Conservation (phyloP, 805 yeast species). For the Cyberlindnera samutprakarnensis region DNA sequence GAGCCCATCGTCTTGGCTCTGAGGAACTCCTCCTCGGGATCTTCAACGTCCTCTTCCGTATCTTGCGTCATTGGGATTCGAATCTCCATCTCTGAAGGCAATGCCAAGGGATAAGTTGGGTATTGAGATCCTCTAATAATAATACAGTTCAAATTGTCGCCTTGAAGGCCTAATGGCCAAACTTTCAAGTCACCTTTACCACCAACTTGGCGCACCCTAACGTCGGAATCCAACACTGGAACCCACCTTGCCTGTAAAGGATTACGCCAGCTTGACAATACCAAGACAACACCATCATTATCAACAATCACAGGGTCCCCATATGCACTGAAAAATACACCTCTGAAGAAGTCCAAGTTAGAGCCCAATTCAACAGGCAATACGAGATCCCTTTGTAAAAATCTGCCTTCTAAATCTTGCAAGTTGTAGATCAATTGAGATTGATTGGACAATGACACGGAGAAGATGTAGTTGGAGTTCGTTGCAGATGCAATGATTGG, state of each 20-base stretch:
- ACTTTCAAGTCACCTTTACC: conserved; percentile 51
- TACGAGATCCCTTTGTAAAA: conserved; percentile 37
- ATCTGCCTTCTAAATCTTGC: conserved; percentile 41
- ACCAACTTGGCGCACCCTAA: conserved; percentile 42
- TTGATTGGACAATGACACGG: conserved; percentile 24
- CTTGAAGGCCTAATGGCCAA: conserved; percentile 83
- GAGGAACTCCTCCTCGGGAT: conserved; percentile 55
- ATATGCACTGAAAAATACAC: conserved; percentile 76
- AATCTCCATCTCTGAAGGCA: conserved; percentile 73
- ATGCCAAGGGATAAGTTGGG: conserved; percentile 80
- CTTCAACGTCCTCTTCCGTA: conserved; percentile 20
- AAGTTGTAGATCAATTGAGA: conserved; percentile 30
- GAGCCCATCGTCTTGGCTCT: conserved; percentile 56
- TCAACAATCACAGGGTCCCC: conserved; percentile 92
- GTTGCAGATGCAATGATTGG: conserved; percentile 53
- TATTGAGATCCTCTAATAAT: conserved; percentile 63
- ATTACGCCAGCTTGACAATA: conserved; percentile 73
- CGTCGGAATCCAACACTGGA: conserved; percentile 57
- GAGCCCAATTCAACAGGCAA: conserved; percentile 31
- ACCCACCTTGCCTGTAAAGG: conserved; percentile 77
- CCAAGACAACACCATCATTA: conserved; percentile 61
- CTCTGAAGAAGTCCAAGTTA: conserved; percentile 34
- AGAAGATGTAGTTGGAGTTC: conserved; percentile 24
- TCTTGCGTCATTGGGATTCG: conserved; percentile 48
- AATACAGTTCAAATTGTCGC: conserved; percentile 65